Conservation (phyloP, 805 yeast genomes). For the Priceomyces castillae region DNA sequence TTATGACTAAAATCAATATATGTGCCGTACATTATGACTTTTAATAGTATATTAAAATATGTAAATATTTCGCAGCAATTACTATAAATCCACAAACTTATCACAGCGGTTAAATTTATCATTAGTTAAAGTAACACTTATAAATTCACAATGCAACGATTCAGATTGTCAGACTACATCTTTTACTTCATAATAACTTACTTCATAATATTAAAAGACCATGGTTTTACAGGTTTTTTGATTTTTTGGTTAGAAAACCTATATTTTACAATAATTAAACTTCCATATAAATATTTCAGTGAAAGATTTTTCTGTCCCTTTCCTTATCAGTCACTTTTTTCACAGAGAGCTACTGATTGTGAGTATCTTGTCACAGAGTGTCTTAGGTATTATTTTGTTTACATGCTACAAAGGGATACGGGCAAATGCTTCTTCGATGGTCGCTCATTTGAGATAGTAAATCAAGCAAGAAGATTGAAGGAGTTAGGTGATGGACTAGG, state of each 20-base stretch:
- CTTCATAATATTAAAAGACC: conserved; percentile 21
- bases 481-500: conserved; percentile 36
- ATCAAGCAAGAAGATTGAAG: conserved; percentile 24
- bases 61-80: conserved; percentile 1
- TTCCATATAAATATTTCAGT: conserved; percentile 7
- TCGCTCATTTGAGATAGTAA: conserved; percentile 28
- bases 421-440: conserved; percentile 9
- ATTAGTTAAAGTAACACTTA: neutral
- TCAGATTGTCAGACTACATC: conserved; percentile 19
- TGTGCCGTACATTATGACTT: no score
- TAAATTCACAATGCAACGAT: conserved; percentile 9
- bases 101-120: neutral
- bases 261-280: conserved; percentile 13
- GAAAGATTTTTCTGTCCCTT: conserved; percentile 10
- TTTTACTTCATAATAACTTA: conserved; percentile 19
- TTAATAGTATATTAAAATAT: no score
- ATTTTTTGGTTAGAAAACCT: conserved; percentile 14
- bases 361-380: conserved; percentile 11
- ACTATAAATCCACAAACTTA: neutral
- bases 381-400: conserved; percentile 7
- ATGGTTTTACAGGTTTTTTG: conserved; percentile 15
- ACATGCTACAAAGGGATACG: neutral
- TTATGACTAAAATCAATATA: no score
- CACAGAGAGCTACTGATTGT: conserved; percentile 20
- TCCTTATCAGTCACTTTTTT: conserved; percentile 19